A percentile compares a stretch with the other conserved stretches of the same genome.
These are phyloP conservation scores for Oropetium thomaeum DNA, from an alignment of 176 grass and related monocot species.

Conservation along the genomic window DNA sequence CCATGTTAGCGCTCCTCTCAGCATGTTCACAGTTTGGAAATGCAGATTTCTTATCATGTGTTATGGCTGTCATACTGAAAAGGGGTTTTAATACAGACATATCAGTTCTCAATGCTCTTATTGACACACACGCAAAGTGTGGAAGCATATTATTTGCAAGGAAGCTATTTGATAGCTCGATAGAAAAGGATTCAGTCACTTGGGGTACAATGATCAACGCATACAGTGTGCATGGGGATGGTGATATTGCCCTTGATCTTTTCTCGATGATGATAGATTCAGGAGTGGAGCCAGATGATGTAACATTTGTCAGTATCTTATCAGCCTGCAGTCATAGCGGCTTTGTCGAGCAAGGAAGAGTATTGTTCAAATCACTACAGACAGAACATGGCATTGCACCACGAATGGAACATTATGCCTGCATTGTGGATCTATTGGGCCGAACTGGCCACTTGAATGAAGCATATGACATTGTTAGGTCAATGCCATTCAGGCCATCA, in stretches of 20 bases:
- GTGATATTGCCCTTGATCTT: constrained; percentile 47
- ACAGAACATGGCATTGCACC: constrained; percentile 46
- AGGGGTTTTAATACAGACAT: constrained; percentile 36
- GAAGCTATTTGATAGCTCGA: constrained; percentile 48
- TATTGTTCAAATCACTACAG: constrained; percentile 55
- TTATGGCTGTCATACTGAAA: constrained; percentile 37
- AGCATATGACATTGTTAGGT: constrained; percentile 62
- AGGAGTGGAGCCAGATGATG: constrained; percentile 53
- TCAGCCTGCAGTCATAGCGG: constrained; percentile 72
- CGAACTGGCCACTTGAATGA: constrained; percentile 59
- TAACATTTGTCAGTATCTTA: constrained; percentile 58
- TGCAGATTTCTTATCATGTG: constrained; percentile 40
- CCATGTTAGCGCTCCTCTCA: constrained; percentile 53
- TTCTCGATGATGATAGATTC: constrained; percentile 54
- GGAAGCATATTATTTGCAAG: constrained; percentile 53
- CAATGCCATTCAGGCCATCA: constrained; percentile 53
- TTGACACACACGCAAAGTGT: constrained; percentile 56
- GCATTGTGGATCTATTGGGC: constrained; percentile 69
- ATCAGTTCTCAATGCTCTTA: constrained; percentile 54
- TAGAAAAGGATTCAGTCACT: constrained; percentile 52
- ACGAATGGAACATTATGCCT: constrained; percentile 73
- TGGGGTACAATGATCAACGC: constrained; percentile 77
- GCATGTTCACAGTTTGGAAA: constrained; percentile 56
- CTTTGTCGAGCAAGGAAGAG: constrained; percentile 48
- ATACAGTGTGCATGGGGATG: constrained; percentile 61